Evolutionary conservation across 768 basidiomycete species (phyloP), one percentile per base, ranked within the genome.

Genomic region (Solioccasus polychromus): DNA sequence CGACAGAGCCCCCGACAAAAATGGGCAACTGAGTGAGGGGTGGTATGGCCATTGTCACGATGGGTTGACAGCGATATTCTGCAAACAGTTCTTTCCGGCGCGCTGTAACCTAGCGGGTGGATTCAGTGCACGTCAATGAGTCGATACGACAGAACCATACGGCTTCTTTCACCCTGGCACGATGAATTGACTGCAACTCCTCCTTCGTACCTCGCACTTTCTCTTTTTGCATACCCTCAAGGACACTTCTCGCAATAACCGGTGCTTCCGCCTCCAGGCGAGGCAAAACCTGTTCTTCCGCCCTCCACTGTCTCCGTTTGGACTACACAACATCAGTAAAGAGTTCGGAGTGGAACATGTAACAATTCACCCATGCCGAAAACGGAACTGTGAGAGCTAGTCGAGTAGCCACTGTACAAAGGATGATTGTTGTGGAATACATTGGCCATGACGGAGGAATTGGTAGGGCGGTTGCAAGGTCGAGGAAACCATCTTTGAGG

Each of bases 401-500:
- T 56, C 89, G 80, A 31, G 78, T 72, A 12, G 75, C 59, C 30
- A 87, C 59, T 3, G 88, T 83, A 44, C 80, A 72, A 3, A 89
- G 58, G 41, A 91, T 82, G 47, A 92, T 88, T 2, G 87, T 82
- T 2, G 80, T 76, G 6, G 89, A 78, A 65, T 91, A 91, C 0
- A 80, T 66, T 0, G 89, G 88, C 51, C 80, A 71, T 9, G 74
- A 76, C 1, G 81, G 71, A 19, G 89, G 86, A 52, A 79, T 70
- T 2, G 88, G 88, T n/a, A 90, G 68, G 4, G 85, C 86, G 29
- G 79, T 59, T 19, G 88, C 83, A 39, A 90, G 68, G 71, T 91
- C 88, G 12, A 90, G 71, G 58, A 90, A 89, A 9, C 79, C 82
- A 57, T 88, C 73, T 28, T 76, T 73, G 44, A 83, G 61, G 34